Percentiles rank a stretch among this genome's conserved stretches.
Conservation (phyloP, 1,284 basidiomycete genomes). For the Leccinum angustisporum region DNA sequence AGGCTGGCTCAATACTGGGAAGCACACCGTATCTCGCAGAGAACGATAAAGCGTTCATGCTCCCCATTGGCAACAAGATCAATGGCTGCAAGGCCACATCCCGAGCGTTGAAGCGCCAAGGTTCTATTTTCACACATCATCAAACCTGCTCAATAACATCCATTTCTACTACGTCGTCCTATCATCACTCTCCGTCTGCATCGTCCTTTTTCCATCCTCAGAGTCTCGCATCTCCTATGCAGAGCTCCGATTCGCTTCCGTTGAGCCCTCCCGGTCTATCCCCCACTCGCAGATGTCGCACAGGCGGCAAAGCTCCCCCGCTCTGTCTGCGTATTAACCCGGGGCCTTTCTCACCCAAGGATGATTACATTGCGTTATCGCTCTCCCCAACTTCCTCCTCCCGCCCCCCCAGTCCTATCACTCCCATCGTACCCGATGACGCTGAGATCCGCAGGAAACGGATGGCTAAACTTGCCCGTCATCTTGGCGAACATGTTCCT, state of each 20-base stretch:
- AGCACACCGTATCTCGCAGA: slow-evolving; percentile 54
- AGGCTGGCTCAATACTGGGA: slow-evolving; percentile 57
- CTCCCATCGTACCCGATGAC: slow-evolving; percentile 22
- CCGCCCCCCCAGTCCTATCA: slow-evolving; percentile 19
- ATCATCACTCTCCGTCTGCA: slow-evolving; percentile 16
- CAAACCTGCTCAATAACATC: slow-evolving; percentile 21
- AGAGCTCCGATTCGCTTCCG: slow-evolving; percentile 9
- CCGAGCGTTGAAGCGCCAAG: slow-evolving; percentile 33
- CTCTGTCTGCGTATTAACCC: slow-evolving; percentile 27
- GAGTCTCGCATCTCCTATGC: neutral
- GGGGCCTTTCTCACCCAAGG: slow-evolving; percentile 11
- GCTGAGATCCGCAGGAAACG: slow-evolving; percentile 35
- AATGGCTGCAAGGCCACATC: slow-evolving; percentile 7
- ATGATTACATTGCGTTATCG: slow-evolving; percentile 7
- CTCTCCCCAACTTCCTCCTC: slow-evolving; percentile 19
- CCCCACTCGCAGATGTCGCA: slow-evolving; percentile 16
- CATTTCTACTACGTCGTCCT: slow-evolving; percentile 12
- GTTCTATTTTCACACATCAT: slow-evolving; percentile 35
- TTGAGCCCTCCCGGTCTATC: slow-evolving; percentile 23
- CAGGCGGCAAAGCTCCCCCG: slow-evolving; percentile 18
- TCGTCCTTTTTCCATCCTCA: slow-evolving; percentile 18
- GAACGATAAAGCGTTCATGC: slow-evolving; percentile 24
- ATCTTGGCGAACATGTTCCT: slow-evolving; percentile 45
- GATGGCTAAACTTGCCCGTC: slow-evolving; percentile 44
- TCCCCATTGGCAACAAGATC: slow-evolving; percentile 21